phyloP scores from a whole-genome alignment of 129 eudicot genomes.

The Flaveria linearis region DNA sequence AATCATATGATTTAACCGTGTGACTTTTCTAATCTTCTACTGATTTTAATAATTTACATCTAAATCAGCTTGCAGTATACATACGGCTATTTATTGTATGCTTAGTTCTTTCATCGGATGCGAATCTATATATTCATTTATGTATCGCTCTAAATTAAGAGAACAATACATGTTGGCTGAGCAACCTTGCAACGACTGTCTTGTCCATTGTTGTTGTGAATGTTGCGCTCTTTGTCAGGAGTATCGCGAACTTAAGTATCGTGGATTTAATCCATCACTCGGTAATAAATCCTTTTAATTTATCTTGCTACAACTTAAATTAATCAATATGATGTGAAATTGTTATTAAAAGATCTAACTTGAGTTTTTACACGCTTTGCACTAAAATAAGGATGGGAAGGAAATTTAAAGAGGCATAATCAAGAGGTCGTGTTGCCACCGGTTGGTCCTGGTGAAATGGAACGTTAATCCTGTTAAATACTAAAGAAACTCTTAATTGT shows the following conservation, averaged over 20 bases:
- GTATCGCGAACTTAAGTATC: background rate
- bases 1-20: too few species aligned
- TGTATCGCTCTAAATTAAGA: conserved; percentile 50
- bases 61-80: conserved; percentile 41
- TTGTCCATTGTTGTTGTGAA: conserved; percentile 53
- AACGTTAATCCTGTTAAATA: conserved; percentile 24
- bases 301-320: conserved; percentile 14
- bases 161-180: conserved; percentile 38
- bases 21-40: too few species aligned
- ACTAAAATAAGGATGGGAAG: conserved; percentile 51
- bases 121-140: conserved; percentile 40
- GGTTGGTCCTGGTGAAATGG: conserved; percentile 46
- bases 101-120: background rate
- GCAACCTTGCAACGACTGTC: conserved; percentile 46
- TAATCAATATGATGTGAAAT: background rate
- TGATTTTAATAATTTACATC: too few species aligned
- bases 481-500: background rate
- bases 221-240: conserved; percentile 20
- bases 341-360: background rate
- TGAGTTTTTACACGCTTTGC: background rate
- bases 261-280: background rate
- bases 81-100: conserved; percentile 18
- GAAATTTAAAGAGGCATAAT: conserved; percentile 40
- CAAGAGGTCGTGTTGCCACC: conserved; percentile 50
- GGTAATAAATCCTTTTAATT: background rate